Percentiles rank a stretch among this genome's conserved stretches.
These are phyloP conservation scores for Trichoderma pleuroti DNA, from an alignment of 2,329 filamentous ascomycete species.

Conservation along the genomic window DNA sequence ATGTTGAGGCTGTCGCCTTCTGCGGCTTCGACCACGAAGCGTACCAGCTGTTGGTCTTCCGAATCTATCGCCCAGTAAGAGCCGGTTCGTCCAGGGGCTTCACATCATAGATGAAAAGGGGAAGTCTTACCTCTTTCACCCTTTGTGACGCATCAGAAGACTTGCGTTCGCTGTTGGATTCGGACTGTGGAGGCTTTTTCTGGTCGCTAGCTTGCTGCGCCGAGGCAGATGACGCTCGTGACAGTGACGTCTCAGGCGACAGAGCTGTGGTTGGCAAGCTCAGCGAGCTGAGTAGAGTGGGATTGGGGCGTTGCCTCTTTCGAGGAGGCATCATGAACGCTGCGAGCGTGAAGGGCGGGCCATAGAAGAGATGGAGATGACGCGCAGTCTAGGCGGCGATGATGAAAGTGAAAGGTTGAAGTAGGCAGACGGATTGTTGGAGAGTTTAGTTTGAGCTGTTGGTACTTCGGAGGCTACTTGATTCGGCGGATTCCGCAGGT, in stretches of 20 bases:
- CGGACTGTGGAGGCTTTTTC: slow-evolving; percentile 9
- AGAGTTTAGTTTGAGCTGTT: neutral
- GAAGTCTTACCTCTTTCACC: slow-evolving; percentile 7
- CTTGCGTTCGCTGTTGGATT: slow-evolving; percentile 12
- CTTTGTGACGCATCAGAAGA: slow-evolving; percentile 1
- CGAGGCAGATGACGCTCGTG: slow-evolving; percentile 19
- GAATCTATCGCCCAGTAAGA: slow-evolving; percentile 36
- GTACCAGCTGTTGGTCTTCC: slow-evolving; percentile 59
- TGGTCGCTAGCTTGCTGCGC: slow-evolving; percentile 11
- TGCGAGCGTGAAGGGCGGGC: neutral
- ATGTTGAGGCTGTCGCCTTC: slow-evolving; percentile 58
- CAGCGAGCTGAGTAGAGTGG: slow-evolving; percentile 24
- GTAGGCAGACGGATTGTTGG: neutral
- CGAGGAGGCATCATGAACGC: slow-evolving; percentile 32
- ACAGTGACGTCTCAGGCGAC: slow-evolving; percentile 21
- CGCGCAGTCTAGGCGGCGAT: neutral
- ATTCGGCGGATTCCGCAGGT: neutral
- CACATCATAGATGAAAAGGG: neutral
- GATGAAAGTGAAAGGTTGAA: slow-evolving; percentile 1
- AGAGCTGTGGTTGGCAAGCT: slow-evolving; percentile 22
- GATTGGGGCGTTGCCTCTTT: slow-evolving; percentile 34
- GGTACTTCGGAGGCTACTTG: slow-evolving; percentile 9
- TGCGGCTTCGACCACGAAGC: slow-evolving; percentile 55
- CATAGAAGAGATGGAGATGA: neutral
- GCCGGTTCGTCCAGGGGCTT: neutral